Base-by-base conservation (phyloP, 2,329 filamentous ascomycete genomes). In the Fonsecaea multimorphosa region DNA sequence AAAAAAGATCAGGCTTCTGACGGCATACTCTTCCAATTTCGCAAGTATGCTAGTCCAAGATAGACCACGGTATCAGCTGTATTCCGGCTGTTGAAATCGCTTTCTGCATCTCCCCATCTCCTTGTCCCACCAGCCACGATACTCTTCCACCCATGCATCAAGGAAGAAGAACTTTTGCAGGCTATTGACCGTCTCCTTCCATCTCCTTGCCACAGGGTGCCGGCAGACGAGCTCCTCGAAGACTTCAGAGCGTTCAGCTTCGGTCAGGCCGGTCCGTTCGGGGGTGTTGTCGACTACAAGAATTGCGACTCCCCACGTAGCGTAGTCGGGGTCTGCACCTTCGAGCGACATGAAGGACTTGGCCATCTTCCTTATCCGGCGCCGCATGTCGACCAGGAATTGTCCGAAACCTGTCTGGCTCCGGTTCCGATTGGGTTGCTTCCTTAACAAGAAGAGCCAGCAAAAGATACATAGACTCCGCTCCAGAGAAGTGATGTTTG, bases 291-390 rank as follows among this genome's bases (percentile, higher is more conserved):
- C 58, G 12, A 54, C 36, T 3, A 36, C 58, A 29, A 61, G n/a
- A 31, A 61, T 54, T 5, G 46, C 31, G n/a, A 61, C 58, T 11
- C 46, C 58, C 58, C 58, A 61, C 1, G 49, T 61, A 6, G 49
- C 58, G 14, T 53, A 46, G 58, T 61, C 58, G 27, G 32, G 7
- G n/a, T 24, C 19, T 3, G 46, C 58, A 9, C 46, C 58, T 12
- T 61, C 58, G 12, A 61, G 36, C 4, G 58, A 14, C 34, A 53
- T 53, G 19, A 53, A 61, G 16, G 49, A 32, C 8, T 40, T 2
- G 31, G 49, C 22, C 32, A 29, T 31, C 38, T 19, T 22, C 22
- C 22, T 27, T 11, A 40, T 44, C 32, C 29, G 29, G 16, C 31
- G 57, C 29, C 57, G 58, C 16, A 53, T 14, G 36, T 40, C 44